Evolutionary conservation across 768 basidiomycete species (phyloP).

Genomic region (Suillus lakei): DNA sequence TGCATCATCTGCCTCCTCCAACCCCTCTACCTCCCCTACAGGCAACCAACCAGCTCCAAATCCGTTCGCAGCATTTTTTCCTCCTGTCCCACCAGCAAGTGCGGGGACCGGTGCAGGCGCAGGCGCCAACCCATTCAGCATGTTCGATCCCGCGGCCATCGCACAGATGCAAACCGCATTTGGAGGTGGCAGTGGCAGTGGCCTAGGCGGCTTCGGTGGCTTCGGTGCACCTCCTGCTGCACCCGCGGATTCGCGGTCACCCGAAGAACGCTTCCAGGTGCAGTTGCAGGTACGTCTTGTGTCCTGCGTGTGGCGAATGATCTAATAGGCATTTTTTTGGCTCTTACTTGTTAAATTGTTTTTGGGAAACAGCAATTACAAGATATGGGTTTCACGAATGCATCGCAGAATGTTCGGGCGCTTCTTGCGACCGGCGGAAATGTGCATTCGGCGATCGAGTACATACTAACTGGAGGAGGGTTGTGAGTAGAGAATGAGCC

Average conservation of each 20-base stretch:
- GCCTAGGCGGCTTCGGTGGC: constrained; percentile 32
- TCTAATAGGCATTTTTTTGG: constrained; percentile 4
- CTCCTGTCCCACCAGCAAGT: constrained; percentile 24
- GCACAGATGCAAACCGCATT: constrained; percentile 42
- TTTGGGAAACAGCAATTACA: constrained; percentile 71
- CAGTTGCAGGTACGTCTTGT: constrained; percentile 68
- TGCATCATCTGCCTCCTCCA: constrained; percentile 31
- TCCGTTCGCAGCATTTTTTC: constrained; percentile 23
- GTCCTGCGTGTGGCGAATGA: background rate
- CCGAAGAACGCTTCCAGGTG: constrained; percentile 92
- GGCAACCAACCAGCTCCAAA: constrained; percentile 12
- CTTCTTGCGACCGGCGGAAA: constrained; percentile 92
- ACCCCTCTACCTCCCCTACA: constrained; percentile 20
- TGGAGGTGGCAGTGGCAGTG: constrained; percentile 34
- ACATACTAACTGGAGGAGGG: constrained; percentile 85
- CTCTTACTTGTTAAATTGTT: background rate
- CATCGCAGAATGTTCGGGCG: constrained; percentile 87
- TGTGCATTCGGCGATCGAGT: constrained; percentile 90
- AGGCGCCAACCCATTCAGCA: constrained; percentile 23
- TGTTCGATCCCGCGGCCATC: constrained; percentile 50
- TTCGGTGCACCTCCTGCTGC: constrained; percentile 30
- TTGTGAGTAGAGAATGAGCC: constrained; percentile 38
- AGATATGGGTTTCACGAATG: constrained; percentile 94
- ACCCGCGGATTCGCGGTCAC: constrained; percentile 72
- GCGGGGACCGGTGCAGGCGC: constrained; percentile 31